Evolutionary conservation across 2,329 filamentous ascomycete species (phyloP).

Genomic region (Akanthomyces muscarius): DNA sequence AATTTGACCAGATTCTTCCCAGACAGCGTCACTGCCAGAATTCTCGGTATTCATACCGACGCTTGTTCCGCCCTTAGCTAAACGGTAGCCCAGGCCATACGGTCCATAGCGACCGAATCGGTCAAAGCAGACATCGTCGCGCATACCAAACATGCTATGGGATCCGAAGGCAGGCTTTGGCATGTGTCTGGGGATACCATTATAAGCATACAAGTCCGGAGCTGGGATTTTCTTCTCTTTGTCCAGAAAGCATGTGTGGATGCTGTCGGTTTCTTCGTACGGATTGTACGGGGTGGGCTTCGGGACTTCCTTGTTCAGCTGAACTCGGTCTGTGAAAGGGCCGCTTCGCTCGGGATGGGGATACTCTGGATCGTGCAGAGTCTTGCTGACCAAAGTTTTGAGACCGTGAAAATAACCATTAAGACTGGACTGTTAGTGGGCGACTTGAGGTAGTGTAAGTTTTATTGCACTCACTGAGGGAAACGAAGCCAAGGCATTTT

Average conservation of each 20-base stretch:
- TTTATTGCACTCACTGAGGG: slow-evolving; percentile 30
- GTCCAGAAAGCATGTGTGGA: slow-evolving; percentile 62
- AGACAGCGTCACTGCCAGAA: slow-evolving; percentile 60
- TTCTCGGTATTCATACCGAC: slow-evolving; percentile 70
- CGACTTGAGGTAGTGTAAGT: not conserved
- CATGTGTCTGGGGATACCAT: slow-evolving; percentile 69
- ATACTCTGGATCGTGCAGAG: slow-evolving; percentile 69
- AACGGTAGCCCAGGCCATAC: slow-evolving; percentile 80
- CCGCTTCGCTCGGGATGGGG: slow-evolving; percentile 41
- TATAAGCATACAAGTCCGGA: slow-evolving; percentile 64
- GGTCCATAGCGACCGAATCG: slow-evolving; percentile 79
- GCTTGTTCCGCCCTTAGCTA: slow-evolving; percentile 64
- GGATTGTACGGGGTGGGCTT: slow-evolving; percentile 58
- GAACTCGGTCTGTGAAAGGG: slow-evolving; percentile 8
- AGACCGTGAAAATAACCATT: slow-evolving; percentile 78
- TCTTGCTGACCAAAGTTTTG: slow-evolving; percentile 60
- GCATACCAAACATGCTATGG: slow-evolving; percentile 67
- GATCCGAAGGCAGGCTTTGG: slow-evolving; percentile 76
- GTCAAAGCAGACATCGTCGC: slow-evolving; percentile 81
- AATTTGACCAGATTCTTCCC: slow-evolving; percentile 51
- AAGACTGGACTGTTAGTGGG: slow-evolving; percentile 50
- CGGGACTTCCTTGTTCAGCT: slow-evolving; percentile 31
- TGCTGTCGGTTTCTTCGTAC: slow-evolving; percentile 57
- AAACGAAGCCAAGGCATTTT: slow-evolving; percentile 40
- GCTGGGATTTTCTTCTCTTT: slow-evolving; percentile 50